Evolutionary conservation across 176 grass and related monocot genomes (phyloP), one percentile per base, ranked within the genome.

Genomic region (Thalia dealbata): DNA sequence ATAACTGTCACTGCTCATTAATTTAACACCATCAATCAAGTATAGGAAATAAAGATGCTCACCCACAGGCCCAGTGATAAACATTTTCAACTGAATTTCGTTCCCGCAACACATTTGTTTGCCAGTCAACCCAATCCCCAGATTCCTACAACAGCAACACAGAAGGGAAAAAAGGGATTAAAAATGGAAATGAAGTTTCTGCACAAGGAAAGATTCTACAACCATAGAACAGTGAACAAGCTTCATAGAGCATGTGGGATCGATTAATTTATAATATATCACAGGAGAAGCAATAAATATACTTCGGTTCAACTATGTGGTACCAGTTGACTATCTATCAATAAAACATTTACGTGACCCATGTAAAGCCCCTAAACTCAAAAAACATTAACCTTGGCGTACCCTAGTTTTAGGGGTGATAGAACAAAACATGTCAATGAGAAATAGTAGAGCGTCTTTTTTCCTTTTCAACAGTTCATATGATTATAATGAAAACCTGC

Each of bases 31-130:
- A 55, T 58, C 54, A 7, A 58, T 58, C 32, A 38, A 38, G 32
- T 38, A 38, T 38, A 4, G 32, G 32, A 38, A 38, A 38, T 38
- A 38, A 38, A 38, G 72, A 18, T 81, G 89, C 86, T 29, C 73
- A 96, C 93, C 93, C 93, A 75, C 89, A 96, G 80, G 87, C 82
- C 93, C 93, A 96, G 61, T 96, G 87, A 90, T 90, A 90, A 76
- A 96, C 93, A 88, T 92, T 96, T 68, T 96, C 93, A 52, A 92
- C 61, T 45, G 86, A 87, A 80, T 92, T 96, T 69, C 87, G 78
- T 75, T 88, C 87, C 48, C 87, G 74, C 14, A 96, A 41, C 68
- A 92, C 85, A 82, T 88, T 78, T 45, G 73, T 48, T 65, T 92
- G 86, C 93, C 89, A 96, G 70, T 52, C 25, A 29, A 54, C 28